Base-by-base conservation (phyloP, 106 monocot species). In the Apostasia shenzhenica region DNA sequence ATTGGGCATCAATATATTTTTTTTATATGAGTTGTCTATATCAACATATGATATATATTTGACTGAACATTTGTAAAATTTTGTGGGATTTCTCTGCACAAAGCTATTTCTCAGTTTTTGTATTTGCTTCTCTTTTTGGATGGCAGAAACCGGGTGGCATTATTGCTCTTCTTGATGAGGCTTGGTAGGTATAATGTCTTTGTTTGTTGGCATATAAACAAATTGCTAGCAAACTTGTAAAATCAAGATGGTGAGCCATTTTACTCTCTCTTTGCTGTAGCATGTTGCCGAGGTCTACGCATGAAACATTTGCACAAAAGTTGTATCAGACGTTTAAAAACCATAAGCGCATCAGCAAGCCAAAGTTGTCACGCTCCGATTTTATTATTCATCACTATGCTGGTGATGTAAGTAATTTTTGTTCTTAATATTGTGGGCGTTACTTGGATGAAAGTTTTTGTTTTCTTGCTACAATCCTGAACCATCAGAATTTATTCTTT, bases 121-220 rank as follows among this genome's bases (percentile, higher is more conserved):
- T 14, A 13, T 8, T 52, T 54, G 7, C 12, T 2, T 80, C 26
- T 57, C 55, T 68, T 57, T 7, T n/a, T 45, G 8, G 42, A 55
- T 72, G 80, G 55, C 91, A 94, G 94, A 94, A 94, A 88, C 93
- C 93, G 41, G 88, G 88, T 55, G 94, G 94, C 45, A 85, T 94
- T 45, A 73, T 94, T 72, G 77, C 94, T 68, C 90, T 94, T 72
- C 79, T 94, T 44, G 94, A 94, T 79, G 94, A 94, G 88, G 82
- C 90, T 65, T 94, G 94, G 94, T 94, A 90, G 66, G 81, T 65
- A 65, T 66, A 48, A 64, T 39, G 45, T 48, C 14, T 74, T 45
- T 54, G 14, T 62, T 62, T 62, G 45, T 62, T 62, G n/a, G n/a
- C 43, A 61, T 60, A 39, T 12, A 7, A 5, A 26, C 26, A 6